Percentiles rank a stretch among this genome's conserved stretches.
These are phyloP conservation scores for Paramecium sonneborni DNA, from an alignment of 73 alveolate genomes.

Conservation along the genomic window DNA sequence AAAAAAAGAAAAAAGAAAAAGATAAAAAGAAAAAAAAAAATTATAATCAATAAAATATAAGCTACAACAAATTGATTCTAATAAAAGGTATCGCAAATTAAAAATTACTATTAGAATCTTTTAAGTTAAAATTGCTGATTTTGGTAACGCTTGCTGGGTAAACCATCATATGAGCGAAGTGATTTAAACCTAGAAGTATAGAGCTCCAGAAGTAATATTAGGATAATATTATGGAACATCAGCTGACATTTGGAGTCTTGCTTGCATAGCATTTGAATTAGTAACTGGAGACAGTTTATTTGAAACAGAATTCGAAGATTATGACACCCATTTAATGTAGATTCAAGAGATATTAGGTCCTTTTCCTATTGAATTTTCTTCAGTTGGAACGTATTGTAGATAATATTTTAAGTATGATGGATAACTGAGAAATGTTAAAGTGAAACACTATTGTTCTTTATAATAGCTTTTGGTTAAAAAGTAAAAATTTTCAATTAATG, in stretches of 20 bases:
- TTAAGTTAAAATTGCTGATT: constrained; percentile 83
- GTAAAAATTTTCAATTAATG: constrained; percentile 18
- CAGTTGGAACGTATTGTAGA: background rate
- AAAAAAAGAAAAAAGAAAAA: constrained; percentile 21
- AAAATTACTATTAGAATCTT: constrained; percentile 45
- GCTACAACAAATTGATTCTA: background rate
- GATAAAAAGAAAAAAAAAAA: constrained; percentile 3
- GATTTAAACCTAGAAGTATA: constrained; percentile 34
- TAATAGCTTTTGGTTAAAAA: constrained; percentile 14
- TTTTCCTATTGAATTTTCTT: background rate
- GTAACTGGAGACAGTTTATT: constrained; percentile 42
- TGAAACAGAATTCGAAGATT: background rate
- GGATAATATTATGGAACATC: constrained; percentile 20
- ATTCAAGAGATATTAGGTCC: constrained; percentile 12
- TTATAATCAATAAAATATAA: background rate
- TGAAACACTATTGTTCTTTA: background rate
- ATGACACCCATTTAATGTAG: background rate
- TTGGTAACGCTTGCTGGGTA: constrained; percentile 66
- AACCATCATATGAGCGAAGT: constrained; percentile 76
- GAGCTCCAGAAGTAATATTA: constrained; percentile 63
- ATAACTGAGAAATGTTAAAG: background rate
- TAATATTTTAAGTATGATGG: background rate
- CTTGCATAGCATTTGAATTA: constrained; percentile 35
- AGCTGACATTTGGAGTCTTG: constrained; percentile 59
- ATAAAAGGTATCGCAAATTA: background rate